Conservation (phyloP, 2,329 filamentous ascomycete species). For the Aureobasidium sp. region DNA sequence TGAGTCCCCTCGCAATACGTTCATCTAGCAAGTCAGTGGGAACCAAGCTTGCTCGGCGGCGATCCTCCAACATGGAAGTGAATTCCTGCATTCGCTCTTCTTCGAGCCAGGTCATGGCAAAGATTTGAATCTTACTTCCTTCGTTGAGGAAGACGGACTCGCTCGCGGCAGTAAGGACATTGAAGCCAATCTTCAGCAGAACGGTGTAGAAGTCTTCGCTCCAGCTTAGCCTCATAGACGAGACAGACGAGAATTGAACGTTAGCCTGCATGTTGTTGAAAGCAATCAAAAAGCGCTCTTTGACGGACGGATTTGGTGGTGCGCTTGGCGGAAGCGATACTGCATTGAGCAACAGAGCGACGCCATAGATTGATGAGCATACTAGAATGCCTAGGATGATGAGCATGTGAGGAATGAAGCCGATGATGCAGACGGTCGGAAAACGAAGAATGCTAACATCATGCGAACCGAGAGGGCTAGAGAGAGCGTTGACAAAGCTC, state of each 20-base stretch:
- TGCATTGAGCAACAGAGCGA: conserved; percentile 71
- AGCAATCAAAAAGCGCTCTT: conserved; percentile 60
- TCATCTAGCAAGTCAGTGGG: conserved; percentile 38
- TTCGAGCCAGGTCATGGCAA: conserved; percentile 82
- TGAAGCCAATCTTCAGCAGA: conserved; percentile 77
- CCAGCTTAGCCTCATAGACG: conserved; percentile 66
- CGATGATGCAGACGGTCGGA: conserved; percentile 89
- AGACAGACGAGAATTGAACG: conserved; percentile 63
- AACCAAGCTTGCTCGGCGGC: conserved; percentile 31
- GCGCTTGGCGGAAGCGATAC: conserved; percentile 53
- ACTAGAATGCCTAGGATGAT: conserved; percentile 71
- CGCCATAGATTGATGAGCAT: conserved; percentile 68
- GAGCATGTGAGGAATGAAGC: conserved; percentile 89
- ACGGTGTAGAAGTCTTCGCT: conserved; percentile 96
- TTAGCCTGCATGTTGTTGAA: conserved; percentile 91
- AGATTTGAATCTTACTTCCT: conserved; percentile 66
- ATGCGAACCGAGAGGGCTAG: conserved; percentile 37
- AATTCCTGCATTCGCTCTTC: conserved; percentile 76
- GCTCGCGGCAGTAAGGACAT: conserved; percentile 82
- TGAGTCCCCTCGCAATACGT: conserved; percentile 32
- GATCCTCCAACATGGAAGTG: conserved; percentile 34
- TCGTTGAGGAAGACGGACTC: conserved; percentile 96
- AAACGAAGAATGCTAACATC: conserved; percentile 72
- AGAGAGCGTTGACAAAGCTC: conserved; percentile 52
- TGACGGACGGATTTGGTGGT: conserved; percentile 39